phyloP scores from a whole-genome alignment of 495 filamentous ascomycete genomes.

The Trichoderma orchidacearum region DNA sequence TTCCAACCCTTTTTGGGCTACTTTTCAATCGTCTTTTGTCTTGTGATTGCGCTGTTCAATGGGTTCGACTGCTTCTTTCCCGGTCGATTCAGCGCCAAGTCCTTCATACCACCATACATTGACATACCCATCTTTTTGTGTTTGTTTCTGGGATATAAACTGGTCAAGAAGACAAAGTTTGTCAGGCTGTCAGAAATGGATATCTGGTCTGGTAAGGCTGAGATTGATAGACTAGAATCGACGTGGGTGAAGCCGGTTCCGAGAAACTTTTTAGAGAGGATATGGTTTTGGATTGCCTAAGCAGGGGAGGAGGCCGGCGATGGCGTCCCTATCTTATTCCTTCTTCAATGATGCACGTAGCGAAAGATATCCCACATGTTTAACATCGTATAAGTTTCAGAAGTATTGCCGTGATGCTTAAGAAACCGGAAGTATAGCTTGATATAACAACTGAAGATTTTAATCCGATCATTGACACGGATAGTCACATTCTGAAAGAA shows the following conservation, averaged over 20 bases:
- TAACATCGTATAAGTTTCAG: too few species aligned
- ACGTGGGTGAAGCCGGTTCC: constrained; percentile 32
- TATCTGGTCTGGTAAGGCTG: constrained; percentile 37
- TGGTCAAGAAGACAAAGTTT: constrained; percentile 30
- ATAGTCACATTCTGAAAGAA: too few species aligned
- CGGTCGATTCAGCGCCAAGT: constrained; percentile 27
- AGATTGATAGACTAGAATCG: constrained; percentile 39
- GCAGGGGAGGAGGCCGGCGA: background rate
- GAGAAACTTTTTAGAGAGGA: constrained; percentile 33
- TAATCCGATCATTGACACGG: too few species aligned
- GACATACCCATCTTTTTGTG: constrained; percentile 42
- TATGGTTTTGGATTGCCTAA: constrained; percentile 41
- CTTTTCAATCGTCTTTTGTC: constrained; percentile 34
- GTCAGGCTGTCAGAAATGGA: constrained; percentile 41
- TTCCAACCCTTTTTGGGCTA: constrained; percentile 45
- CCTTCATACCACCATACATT: constrained; percentile 46
- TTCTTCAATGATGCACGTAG: too few species aligned
- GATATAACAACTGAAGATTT: too few species aligned
- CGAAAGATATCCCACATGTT: too few species aligned
- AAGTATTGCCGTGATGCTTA: too few species aligned
- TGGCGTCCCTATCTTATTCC: background rate
- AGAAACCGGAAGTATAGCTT: too few species aligned
- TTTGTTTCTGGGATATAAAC: constrained; percentile 43
- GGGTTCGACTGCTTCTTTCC: constrained; percentile 39
- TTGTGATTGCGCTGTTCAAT: constrained; percentile 37